A percentile compares a stretch with the other conserved stretches of the same genome.
These are phyloP conservation scores for Chalciporus pseudorubinellus DNA, from an alignment of 768 basidiomycete genomes.

Conservation along the genomic window DNA sequence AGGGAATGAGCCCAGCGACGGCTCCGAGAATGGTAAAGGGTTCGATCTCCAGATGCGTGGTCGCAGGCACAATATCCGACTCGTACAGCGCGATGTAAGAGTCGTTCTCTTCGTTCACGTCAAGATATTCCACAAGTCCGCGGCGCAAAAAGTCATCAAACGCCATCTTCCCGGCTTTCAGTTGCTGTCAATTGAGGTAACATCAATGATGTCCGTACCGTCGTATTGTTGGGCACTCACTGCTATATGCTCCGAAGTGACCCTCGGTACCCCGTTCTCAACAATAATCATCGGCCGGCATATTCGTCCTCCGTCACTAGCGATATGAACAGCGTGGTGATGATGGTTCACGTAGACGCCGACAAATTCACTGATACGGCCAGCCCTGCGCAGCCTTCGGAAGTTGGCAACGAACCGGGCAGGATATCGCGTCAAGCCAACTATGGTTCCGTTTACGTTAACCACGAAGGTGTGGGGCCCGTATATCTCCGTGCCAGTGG, in stretches of 20 bases:
- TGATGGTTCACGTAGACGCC: conserved; percentile 95
- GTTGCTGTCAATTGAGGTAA: conserved; percentile 45
- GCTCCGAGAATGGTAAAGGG: conserved; percentile 97
- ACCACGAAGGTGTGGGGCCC: conserved; percentile 90
- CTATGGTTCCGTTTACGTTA: conserved; percentile 94
- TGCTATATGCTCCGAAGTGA: conserved; percentile 75
- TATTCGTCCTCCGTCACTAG: conserved; percentile 95
- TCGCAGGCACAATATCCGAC: conserved; percentile 70
- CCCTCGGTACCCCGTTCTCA: conserved; percentile 72
- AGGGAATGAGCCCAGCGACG: conserved; percentile 97
- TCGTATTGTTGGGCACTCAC: conserved; percentile 39
- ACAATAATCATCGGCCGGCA: conserved; percentile 98
- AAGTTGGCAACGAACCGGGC: conserved; percentile 85
- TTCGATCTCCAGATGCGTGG: conserved; percentile 97
- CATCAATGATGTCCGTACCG: conserved; percentile 5
- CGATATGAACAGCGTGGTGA: conserved; percentile 92
- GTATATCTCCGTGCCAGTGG: conserved; percentile 95
- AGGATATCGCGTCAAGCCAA: conserved; percentile 88
- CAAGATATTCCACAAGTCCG: conserved; percentile 95
- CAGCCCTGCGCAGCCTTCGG: conserved; percentile 87
- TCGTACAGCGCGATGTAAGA: conserved; percentile 95
- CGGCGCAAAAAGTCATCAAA: conserved; percentile 94
- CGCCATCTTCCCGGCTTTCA: conserved; percentile 72
- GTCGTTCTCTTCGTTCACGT: conserved; percentile 99
- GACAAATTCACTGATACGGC: conserved; percentile 93